Conservation (phyloP, 495 filamentous ascomycete species). For the Lindgomyces ingoldianus region DNA sequence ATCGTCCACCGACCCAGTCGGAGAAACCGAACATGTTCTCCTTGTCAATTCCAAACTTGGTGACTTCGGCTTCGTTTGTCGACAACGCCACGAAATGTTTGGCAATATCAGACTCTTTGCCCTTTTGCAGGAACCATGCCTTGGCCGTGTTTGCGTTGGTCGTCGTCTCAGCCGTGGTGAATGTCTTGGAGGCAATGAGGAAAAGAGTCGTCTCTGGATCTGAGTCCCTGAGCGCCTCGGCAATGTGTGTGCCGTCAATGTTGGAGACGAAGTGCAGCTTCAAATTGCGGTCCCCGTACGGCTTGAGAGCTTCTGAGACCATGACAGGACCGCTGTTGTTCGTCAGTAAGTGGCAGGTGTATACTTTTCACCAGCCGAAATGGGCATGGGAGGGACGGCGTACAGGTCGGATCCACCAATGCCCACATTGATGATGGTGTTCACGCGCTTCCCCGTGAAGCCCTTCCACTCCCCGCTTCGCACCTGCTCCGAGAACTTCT, state of each 20-base stretch:
- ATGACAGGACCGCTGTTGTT: conserved; percentile 86
- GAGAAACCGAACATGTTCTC: conserved; percentile 99
- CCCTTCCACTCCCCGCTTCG: conserved; percentile 97
- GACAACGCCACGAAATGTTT: conserved; percentile 99
- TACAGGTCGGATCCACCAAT: conserved; percentile 98
- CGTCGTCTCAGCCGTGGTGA: conserved; percentile 95
- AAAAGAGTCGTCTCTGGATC: conserved; percentile 97
- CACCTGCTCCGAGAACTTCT: conserved; percentile 93
- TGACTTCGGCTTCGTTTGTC: conserved; percentile 91
- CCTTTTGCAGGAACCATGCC: conserved; percentile 89
- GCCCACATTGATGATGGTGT: conserved; percentile 94
- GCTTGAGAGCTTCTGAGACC: conserved; percentile 95
- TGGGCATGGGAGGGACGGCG: conserved; percentile 40
- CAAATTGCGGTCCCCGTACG: conserved; percentile 80
- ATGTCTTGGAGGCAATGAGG: conserved; percentile 97
- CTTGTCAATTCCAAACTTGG: conserved; percentile 95
- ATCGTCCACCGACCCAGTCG: conserved; percentile 96
- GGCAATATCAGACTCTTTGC: conserved; percentile 77
- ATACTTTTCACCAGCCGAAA: background rate
- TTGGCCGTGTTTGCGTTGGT: conserved; percentile 98
- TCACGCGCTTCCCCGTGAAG: conserved; percentile 95
- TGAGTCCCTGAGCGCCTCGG: conserved; percentile 84
- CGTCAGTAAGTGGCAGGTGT: conserved; percentile 16
- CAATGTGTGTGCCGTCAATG: conserved; percentile 97
- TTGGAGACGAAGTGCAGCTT: conserved; percentile 98